Evolutionary conservation across 2,329 filamentous ascomycete species (phyloP).

Genomic region (Cladophialophora immunda): DNA sequence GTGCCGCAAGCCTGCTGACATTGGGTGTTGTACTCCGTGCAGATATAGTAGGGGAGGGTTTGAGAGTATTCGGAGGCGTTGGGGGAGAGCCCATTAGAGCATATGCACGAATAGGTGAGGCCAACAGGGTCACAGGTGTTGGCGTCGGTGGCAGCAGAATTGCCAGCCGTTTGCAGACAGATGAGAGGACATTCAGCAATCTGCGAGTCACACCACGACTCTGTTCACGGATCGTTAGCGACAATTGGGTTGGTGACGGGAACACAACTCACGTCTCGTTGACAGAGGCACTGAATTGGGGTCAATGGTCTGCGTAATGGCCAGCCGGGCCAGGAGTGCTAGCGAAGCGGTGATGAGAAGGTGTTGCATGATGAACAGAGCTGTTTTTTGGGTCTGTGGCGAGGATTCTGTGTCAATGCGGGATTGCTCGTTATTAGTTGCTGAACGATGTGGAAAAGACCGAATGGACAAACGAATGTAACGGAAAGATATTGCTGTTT

Average conservation of each 20-base stretch:
- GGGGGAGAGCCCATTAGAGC: conserved; percentile 61
- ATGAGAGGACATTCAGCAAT: conserved; percentile 54
- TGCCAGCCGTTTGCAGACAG: conserved; percentile 52
- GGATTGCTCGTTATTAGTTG: conserved; percentile 2
- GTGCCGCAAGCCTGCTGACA: conserved; percentile 61
- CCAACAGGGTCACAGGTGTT: conserved; percentile 56
- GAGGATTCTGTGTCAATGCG: neutral
- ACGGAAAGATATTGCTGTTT: neutral
- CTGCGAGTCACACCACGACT: conserved; percentile 55
- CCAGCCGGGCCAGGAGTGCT: conserved; percentile 47
- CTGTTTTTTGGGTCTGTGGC: neutral
- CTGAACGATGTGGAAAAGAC: neutral
- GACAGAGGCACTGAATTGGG: conserved; percentile 46
- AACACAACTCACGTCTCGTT: conserved; percentile 48
- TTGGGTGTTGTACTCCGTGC: conserved; percentile 64
- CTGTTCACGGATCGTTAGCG: conserved; percentile 40
- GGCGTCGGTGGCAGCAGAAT: conserved; percentile 45
- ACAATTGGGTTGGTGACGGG: neutral
- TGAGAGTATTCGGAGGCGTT: conserved; percentile 70
- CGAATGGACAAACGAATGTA: conserved; percentile 3
- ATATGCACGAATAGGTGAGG: conserved; percentile 66
- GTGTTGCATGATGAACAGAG: conserved; percentile 35
- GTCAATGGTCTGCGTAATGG: conserved; percentile 50
- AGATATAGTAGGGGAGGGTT: conserved; percentile 70
- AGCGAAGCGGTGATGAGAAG: conserved; percentile 43